Evolutionary conservation across 345 rosid species (phyloP), one percentile per base, ranked within the genome.

Genomic region (Euphorbia peplus): DNA sequence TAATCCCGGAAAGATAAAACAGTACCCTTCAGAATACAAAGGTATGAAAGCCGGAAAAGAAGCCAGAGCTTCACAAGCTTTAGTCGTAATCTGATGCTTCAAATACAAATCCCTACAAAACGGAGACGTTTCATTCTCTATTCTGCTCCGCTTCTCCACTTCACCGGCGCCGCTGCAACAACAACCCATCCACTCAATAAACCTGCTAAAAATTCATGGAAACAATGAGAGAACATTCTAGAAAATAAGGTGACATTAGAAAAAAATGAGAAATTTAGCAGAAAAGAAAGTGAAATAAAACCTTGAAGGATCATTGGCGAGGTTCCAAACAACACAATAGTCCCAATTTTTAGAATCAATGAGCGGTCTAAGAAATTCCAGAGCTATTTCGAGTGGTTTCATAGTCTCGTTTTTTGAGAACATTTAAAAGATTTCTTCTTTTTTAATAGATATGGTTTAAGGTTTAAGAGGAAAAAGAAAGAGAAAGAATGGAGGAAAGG

Each of bases 281-380:
- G 11, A 12, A 44, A 44, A 3, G 6, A 32, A 2, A 32, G 6
- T 3, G 4, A 32, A 32, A 6, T 32, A 24, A 35, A 67, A 90
- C 97, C 86, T 83, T 22, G 97, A 89, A 70, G 97, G 91, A 62
- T 86, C 95, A 67, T 88, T 87, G 6, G 88, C 89, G 54, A 91
- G 77, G 79, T 88, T 87, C 97, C 98, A 93, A 54, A 87, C 83
- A 73, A 91, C 86, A 58, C 89, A 85, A 55, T 83, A 89, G 62
- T 91, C 98, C 97, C 98, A 93, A 26, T 63, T 78, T 57, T 70
- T 79, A 47, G 85, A 72, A 56, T 83, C 87, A 18, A 91, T 91
- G 22, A 89, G 74, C 25, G 92, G 96, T 73, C 96, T 84, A 35
- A 93, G 96, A 82, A 89, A 80, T 71, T 78, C 87, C 70, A 82